Base-by-base conservation (phyloP, 2,329 filamentous ascomycete genomes). In the Coniochaeta sp. region DNA sequence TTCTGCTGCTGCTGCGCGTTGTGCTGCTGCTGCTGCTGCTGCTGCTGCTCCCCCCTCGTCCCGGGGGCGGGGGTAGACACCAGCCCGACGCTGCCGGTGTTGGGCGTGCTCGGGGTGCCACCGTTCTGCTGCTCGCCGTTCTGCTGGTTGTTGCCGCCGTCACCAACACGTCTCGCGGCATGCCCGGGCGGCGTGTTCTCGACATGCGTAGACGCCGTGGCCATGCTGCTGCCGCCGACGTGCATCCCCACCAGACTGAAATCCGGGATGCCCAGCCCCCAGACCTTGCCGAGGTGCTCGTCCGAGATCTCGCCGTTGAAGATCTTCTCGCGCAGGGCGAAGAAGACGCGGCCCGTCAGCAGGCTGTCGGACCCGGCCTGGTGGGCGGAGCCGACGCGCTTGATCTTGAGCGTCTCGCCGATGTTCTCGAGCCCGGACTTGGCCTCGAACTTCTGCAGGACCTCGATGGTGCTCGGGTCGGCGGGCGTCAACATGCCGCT, bases 361-460 rank as follows among this genome's bases (percentile, higher is more conserved):
- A 97, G 84, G 22, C 92, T 93, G 74, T 99, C 95, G 0, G 91
- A 96, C 30, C 93, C 95, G 42, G 93, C 95, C 71, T 96, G 93
- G 73, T 99, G 95, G 58, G 91, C 90, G 36, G 87, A 85, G 12
- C 95, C 95, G 34, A 96, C 81, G 56, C 95, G 87, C 76, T 95
- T 92, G 60, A 97, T 89, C 69, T 92, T 93, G 62, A 99, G 85
- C 62, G 93, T 90, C 64, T 98, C 93, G 14, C 93, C 93, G 65
- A 98, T 91, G 73, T 95, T 92, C 73, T 97, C 93, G 17, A 99
- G 82, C 2, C 92, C 92, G 1, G 91, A 93, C 73, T 97, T 97
- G 67, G 91, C 87, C 68, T 95, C 93, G 60, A 96, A 88, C 66
- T 90, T 91, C 65, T 89, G 86, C 63, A 98, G 79, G 61, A 96